Evolutionary conservation across 2,329 filamentous ascomycete genomes (phyloP), one percentile per base, ranked within the genome.

Genomic region (Myotisia sp.): DNA sequence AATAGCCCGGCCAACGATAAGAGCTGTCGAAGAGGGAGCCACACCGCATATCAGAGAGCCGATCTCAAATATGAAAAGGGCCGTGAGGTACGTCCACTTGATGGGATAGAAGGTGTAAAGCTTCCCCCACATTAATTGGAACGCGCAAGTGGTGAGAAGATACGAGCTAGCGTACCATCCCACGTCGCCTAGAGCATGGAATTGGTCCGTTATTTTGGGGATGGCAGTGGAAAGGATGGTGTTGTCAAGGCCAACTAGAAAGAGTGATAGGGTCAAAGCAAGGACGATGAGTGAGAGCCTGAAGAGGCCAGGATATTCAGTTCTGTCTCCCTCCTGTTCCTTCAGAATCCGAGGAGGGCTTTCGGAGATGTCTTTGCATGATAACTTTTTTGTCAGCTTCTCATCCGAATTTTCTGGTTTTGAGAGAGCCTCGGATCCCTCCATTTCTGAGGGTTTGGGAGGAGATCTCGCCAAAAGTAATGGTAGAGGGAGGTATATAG

Each of bases 1-100:
- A 31, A 61, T 45, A 8, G 56, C 57, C 29, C 58, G 55, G 2
- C 58, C 58, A 13, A 58, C 44, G 28, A 62, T 61, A 29, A 62
- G 42, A 1, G 47, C 48, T 3, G 49, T 43, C 1, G 58, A 61
- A 19, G 36, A 53, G 2, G 54, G 55, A 8, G 58, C 53, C 5
- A 49, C 45, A 5, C 19, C 53, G 13, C 12, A 46, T 22, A 13
- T 42, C 47, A 17, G 47, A 46, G 27, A 53, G n/a, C 38, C 38
- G 3, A 40, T 24, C 18, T 38, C 53, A 47, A 43, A 56, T 6
- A 55, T 31, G 3, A 44, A 23, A 4, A 56, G 40, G 9, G 43
- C 41, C 18, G 31, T 14, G 5, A 55, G 36, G 21, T 47, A 53
- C 6, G 49, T 40, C 16, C 48, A 52, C 42, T 62, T 58, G 4